These are phyloP conservation scores for Priceomyces medius DNA, from an alignment of 805 yeast species.

Conservation along the genomic window DNA sequence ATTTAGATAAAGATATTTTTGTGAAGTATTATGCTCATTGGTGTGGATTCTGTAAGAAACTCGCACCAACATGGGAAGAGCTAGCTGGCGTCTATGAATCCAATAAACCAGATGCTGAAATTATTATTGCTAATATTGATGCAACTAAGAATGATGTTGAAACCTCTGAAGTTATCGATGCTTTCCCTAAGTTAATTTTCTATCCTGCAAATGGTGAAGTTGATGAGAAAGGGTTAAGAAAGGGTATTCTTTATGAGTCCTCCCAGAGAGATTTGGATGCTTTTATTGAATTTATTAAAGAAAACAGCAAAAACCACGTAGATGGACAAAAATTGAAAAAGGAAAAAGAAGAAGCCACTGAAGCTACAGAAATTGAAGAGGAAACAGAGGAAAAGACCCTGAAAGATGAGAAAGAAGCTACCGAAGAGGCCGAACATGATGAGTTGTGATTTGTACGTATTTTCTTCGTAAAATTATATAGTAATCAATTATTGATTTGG, in stretches of 20 bases:
- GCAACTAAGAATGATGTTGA: slow-evolving; percentile 88
- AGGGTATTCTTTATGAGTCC: slow-evolving; percentile 63
- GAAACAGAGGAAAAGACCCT: slow-evolving; percentile 11
- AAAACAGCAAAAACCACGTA: slow-evolving; percentile 59
- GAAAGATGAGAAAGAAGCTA: slow-evolving; percentile 9
- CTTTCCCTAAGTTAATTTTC: slow-evolving; percentile 89
- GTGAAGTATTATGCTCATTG: slow-evolving; percentile 96
- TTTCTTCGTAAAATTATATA: neutral
- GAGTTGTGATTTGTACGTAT: slow-evolving; percentile 29
- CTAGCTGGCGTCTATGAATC: slow-evolving; percentile 67
- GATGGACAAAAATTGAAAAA: slow-evolving; percentile 45
- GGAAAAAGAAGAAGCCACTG: slow-evolving; percentile 26
- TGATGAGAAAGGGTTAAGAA: slow-evolving; percentile 43
- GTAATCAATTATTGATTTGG: slow-evolving; percentile 1
- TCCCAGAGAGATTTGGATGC: slow-evolving; percentile 66
- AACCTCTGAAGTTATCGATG: slow-evolving; percentile 62
- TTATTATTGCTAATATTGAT: slow-evolving; percentile 82
- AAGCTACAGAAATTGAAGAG: slow-evolving; percentile 22
- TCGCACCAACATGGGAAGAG: slow-evolving; percentile 87
- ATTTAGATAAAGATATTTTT: slow-evolving; percentile 62
- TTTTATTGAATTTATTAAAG: slow-evolving; percentile 68
- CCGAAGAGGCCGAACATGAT: slow-evolving; percentile 30
- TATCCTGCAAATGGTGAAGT: slow-evolving; percentile 72
- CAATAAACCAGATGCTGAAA: slow-evolving; percentile 49
- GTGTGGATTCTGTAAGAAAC: slow-evolving; percentile 95